Evolutionary conservation across 495 filamentous ascomycete genomes (phyloP), one percentile per base, ranked within the genome.

Genomic region (Penicillium psychrofluorescens): DNA sequence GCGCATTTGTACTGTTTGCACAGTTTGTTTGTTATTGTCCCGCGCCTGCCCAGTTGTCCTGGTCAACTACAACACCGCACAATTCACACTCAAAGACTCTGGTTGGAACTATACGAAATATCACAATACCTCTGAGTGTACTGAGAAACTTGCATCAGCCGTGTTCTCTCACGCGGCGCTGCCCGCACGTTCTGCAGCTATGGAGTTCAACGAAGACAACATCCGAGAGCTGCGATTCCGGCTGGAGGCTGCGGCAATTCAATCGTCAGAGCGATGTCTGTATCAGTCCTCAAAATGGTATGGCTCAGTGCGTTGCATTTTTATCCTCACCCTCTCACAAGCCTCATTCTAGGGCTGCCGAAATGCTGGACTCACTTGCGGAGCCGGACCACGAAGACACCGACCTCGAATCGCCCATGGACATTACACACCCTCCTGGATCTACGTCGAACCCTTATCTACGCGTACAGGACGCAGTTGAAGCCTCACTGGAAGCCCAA

Each of bases 251-350:
- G 88, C 91, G 15, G 81, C 88, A 0, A 75, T 95, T 2, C 88
- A 89, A 56, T 96, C 89, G 71, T 92, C 88, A 1, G 94, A 99
- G 52, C 73, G 94, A 58, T 95, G 94, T 68, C 78, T 99, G 3
- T 97, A 95, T 62, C 90, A 96, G 51, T 90, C 90, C 11, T 83
- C 94, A 11, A 99, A 97, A 83, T 97, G 94, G 92, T 96, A 77
- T 35, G 22, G 22, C 22, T 22, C 22, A 4, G 4, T 22, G 22
- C 4, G 22, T 22, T 22, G 22, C 4, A 0, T 6, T 22, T 22
- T 22, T 4, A 4, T 22, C 22, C 22, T 22, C 22, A 22, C 22
- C 4, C 3, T 22, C 22, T 22, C 22, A 22, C 22, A 22, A 22
- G 22, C 22, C 22, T 22, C 22, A 4, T 22, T 38, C 11, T 47